phyloP scores from a whole-genome alignment of 768 basidiomycete genomes.

The Pleurotus pulmonarius region DNA sequence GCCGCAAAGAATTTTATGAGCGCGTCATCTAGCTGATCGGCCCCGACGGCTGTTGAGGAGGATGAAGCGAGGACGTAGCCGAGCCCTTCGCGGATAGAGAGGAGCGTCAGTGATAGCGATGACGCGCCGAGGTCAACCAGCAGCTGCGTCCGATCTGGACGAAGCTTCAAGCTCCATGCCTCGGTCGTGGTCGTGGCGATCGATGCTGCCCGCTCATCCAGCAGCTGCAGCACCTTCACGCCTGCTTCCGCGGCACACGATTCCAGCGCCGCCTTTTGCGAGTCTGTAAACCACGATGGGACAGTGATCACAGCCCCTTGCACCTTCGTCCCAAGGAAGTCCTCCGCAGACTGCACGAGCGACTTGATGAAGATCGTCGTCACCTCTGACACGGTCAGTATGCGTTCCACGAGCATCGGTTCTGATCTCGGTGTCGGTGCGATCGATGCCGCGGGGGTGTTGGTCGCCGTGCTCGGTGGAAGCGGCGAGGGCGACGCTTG shows the following conservation, averaged over 20 bases:
- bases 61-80: conserved; percentile 57
- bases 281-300: conserved; percentile 69
- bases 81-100: conserved; percentile 76
- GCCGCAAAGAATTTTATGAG: conserved; percentile 90
- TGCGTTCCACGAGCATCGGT: conserved; percentile 61
- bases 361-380: conserved; percentile 82
- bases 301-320: conserved; percentile 81
- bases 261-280: conserved; percentile 66
- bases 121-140: conserved; percentile 81
- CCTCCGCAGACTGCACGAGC: conserved; percentile 81
- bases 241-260: conserved; percentile 79
- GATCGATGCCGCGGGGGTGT: conserved; percentile 61
- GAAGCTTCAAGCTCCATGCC: conserved; percentile 35
- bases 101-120: conserved; percentile 61
- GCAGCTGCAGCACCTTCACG: conserved; percentile 77
- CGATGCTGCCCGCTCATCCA: conserved; percentile 85
- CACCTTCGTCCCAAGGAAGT: conserved; percentile 81
- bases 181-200: conserved; percentile 52
- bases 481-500: conserved; percentile 73
- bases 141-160: conserved; percentile 70
- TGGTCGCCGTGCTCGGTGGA: conserved; percentile 37
- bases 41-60: conserved; percentile 48
- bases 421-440: conserved; percentile 71
- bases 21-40: conserved; percentile 73
- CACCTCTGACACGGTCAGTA: conserved; percentile 80